phyloP scores from a whole-genome alignment of 805 yeast species.

The Saturnispora saitoi region DNA sequence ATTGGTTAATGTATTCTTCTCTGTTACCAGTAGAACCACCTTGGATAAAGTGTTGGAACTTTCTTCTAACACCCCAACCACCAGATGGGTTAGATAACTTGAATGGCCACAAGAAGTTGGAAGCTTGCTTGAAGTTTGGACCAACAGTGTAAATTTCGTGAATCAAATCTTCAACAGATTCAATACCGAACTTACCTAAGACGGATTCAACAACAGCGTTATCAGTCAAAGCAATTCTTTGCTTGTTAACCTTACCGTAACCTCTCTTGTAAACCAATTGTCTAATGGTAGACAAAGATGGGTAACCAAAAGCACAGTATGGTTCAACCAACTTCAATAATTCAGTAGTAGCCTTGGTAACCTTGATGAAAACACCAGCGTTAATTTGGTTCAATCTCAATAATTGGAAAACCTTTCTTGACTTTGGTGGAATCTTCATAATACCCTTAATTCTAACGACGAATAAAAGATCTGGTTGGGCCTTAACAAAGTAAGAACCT shows the following conservation, averaged over 20 bases:
- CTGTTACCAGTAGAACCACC: slow-evolving; percentile 99
- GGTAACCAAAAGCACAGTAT: slow-evolving; percentile 97
- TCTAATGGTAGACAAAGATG: slow-evolving; percentile 84
- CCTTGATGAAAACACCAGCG: slow-evolving; percentile 90
- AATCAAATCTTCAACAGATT: slow-evolving; percentile 86
- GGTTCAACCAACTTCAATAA: slow-evolving; percentile 91
- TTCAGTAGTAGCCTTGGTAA: slow-evolving; percentile 92
- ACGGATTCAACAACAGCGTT: slow-evolving; percentile 80
- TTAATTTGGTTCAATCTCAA: slow-evolving; percentile 89
- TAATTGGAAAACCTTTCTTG: slow-evolving; percentile 96
- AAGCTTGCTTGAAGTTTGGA: slow-evolving; percentile 97
- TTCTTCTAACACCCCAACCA: slow-evolving; percentile 96
- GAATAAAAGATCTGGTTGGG: slow-evolving; percentile 89
- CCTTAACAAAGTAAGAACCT: slow-evolving; percentile 91
- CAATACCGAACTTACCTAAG: slow-evolving; percentile 89
- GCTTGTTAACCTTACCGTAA: slow-evolving; percentile 94
- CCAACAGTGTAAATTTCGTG: slow-evolving; percentile 96
- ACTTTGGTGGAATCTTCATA: slow-evolving; percentile 97
- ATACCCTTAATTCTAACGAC: slow-evolving; percentile 99
- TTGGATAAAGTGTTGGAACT: slow-evolving; percentile 94
- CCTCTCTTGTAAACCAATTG: slow-evolving; percentile 96
- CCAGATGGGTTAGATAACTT: slow-evolving; percentile 93
- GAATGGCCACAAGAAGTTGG: slow-evolving; percentile 98
- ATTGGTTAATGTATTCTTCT: slow-evolving; percentile 90
- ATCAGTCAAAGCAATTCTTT: slow-evolving; percentile 85